These are phyloP conservation scores for Euphorbia pulcherrima DNA, from an alignment of 345 rosid species.

Conservation along the genomic window DNA sequence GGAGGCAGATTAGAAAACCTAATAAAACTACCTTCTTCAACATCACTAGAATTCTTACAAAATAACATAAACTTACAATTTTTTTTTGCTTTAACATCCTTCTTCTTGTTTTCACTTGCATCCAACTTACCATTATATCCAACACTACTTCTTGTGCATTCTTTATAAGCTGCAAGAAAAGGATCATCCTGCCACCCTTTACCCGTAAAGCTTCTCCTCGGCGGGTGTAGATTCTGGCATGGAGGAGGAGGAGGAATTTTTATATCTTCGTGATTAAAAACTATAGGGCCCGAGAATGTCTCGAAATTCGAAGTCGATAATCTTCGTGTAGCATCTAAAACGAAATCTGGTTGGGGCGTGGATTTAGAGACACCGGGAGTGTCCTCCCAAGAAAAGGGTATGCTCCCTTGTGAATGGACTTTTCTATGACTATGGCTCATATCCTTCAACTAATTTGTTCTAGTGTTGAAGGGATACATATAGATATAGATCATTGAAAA, in stretches of 20 bases:
- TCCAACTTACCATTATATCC: background rate
- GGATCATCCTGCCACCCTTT: slow-evolving; percentile 59
- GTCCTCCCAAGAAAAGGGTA: slow-evolving; percentile 74
- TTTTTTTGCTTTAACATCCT: slow-evolving; percentile 19
- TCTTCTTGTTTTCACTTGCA: slow-evolving; percentile 17
- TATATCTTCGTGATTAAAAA: slow-evolving; percentile 1
- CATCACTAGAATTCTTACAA: slow-evolving; percentile 55
- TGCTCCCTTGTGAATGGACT: slow-evolving; percentile 51
- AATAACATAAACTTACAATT: slow-evolving; percentile 33
- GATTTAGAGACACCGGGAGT: slow-evolving; percentile 56
- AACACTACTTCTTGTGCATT: slow-evolving; percentile 43
- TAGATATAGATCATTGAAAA: too few relatives aligned
- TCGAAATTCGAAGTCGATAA: background rate
- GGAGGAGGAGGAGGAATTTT: slow-evolving; percentile 44
- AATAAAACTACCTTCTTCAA: slow-evolving; percentile 37
- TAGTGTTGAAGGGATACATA: background rate
- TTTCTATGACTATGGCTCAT: slow-evolving; percentile 35
- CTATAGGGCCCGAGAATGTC: background rate
- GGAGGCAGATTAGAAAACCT: slow-evolving; percentile 39
- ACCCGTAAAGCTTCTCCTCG: slow-evolving; percentile 30
- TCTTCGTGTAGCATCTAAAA: slow-evolving; percentile 6
- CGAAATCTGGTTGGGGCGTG: slow-evolving; percentile 15
- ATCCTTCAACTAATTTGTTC: too few relatives aligned
- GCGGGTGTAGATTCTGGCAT: slow-evolving; percentile 20
- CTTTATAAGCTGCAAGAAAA: slow-evolving; percentile 57